Base-by-base conservation (phyloP, 768 basidiomycete genomes). In the Sarcodon sp. region DNA sequence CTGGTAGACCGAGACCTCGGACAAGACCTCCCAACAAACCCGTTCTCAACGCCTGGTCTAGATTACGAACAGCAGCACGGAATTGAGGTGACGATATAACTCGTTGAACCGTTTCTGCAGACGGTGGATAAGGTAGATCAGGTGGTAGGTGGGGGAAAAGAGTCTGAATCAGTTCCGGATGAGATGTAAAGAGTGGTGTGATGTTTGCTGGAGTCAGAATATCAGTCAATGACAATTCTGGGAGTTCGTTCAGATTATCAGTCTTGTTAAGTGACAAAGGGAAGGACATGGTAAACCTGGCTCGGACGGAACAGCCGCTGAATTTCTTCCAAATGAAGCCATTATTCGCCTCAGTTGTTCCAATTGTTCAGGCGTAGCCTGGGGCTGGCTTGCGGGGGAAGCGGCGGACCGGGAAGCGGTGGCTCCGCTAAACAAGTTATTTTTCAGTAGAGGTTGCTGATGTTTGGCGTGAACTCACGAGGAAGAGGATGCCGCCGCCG, bases 11-110 rank as follows among this genome's bases (percentile, higher is more conserved):
- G 6, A 96, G 68, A 21, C 79, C 75, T 33, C 80, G 68, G 49
- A 94, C 87, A 15, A 93, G 69, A 1, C 73, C 77, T 6, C 80
- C 81, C 2, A 92, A 66, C 45, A 89, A 64, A 7, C 91, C 91
- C 0, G 86, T 91, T 45, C 82, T 69, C 47, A 96, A 68, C 6
- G 89, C 91, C 57, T 84, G 80, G 59, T 96, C 91, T 43, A 96
- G 75, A 59, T 76, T 85, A 3, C 76, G 68, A 15, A 92, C 85
- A 1, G 87, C 83, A 5, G 77, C 67, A 51, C 84, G 81, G 66
- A 93, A 91, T 55, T 87, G 90, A 0, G 87, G 83, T 1, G 86
- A 87, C 64, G 79, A 75, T 51, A 93, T 77, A 54, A 92, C 79
- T 33, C 78, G 77, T 48, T 83, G 72, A 6, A 96, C 68, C 3